Base-by-base conservation (phyloP, 2,329 filamentous ascomycete species). In the Cladosporium sp. region DNA sequence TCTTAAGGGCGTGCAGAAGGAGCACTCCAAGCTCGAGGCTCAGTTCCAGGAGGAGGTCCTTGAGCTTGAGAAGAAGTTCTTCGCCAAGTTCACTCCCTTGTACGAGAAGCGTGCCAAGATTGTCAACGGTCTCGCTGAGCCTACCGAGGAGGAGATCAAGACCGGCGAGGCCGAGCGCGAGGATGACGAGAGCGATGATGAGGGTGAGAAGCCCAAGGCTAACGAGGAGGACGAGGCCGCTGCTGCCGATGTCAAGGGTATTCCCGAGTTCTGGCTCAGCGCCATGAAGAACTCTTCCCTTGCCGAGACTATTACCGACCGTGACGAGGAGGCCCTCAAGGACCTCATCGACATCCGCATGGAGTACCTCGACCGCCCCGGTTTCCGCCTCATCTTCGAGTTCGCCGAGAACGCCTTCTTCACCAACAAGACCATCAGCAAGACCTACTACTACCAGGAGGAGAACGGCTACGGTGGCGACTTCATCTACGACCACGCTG, bases 201-300 rank as follows among this genome's bases (percentile, higher is more conserved):
- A 81, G 57, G 42, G 42, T 22, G 74, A 78, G 63, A 74, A 76
- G 48, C 75, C 73, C 42, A 77, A 81, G 66, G 74, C 76, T 60
- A 82, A 86, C 70, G 76, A 80, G 53, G 81, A 86, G 63, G 79
- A 83, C 65, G 71, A 80, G 45, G 74, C 78, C 58, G 78, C 82
- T 62, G 73, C 78, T 34, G 74, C 77, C 59, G 74, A 80, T 57
- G 77, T 88, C 64, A 81, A 85, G 69, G 94, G 94, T 75, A 97
- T 99, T 62, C 94, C 94, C 62, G 94, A 99, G 78, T 99, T 99
- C 83, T 99, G 94, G 94, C 83, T 99, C 51, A 97, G 93, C 61
- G 93, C 95, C 67, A 97, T 99, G 93, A 99, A 99, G 84, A 99
- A 99, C 82, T 93, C 97, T 75, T 96, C 92, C 28, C 86, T 99